Conservation (phyloP, 352 stramenopile species). For the Aphanomyces euteiches region DNA sequence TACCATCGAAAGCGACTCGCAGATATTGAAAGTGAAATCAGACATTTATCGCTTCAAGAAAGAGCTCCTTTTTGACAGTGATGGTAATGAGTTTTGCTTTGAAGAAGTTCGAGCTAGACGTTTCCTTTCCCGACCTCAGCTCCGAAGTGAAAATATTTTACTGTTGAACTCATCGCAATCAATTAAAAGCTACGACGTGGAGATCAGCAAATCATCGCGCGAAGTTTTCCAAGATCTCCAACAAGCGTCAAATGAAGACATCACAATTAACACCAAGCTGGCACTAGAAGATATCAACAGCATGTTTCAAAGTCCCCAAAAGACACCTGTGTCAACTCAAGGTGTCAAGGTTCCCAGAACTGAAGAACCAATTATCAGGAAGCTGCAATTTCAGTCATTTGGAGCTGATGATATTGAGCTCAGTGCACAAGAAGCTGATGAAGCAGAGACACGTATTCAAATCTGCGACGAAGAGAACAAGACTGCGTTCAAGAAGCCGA, state of each 20-base stretch:
- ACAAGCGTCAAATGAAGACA: slow-evolving; percentile 53
- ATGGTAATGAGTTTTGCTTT: slow-evolving; percentile 59
- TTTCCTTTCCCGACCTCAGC: no score
- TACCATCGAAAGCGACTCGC: not conserved
- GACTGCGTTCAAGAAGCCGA: slow-evolving; percentile 35
- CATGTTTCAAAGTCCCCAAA: slow-evolving; percentile 79
- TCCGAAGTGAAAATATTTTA: slow-evolving; percentile 22
- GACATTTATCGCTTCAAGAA: slow-evolving; percentile 19
- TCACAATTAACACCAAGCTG: slow-evolving; percentile 85
- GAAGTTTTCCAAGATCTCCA: not conserved
- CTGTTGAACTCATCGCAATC: slow-evolving; percentile 12
- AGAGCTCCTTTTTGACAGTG: not conserved
- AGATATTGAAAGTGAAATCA: not conserved
- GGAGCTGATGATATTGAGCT: slow-evolving; percentile 68
- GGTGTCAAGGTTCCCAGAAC: slow-evolving; percentile 43
- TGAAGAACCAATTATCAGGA: slow-evolving; percentile 64
- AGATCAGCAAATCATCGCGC: no score
- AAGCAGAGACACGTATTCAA: not conserved
- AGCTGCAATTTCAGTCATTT: slow-evolving; percentile 80
- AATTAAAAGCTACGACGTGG: not conserved
- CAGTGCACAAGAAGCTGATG: slow-evolving; percentile 43
- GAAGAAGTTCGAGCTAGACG: slow-evolving; percentile 64
- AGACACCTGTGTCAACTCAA: slow-evolving; percentile 24
- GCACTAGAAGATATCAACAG: slow-evolving; percentile 79
- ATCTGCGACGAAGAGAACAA: not conserved